phyloP scores from a whole-genome alignment of 257 asterid species.

The Ilex aquifolium region DNA sequence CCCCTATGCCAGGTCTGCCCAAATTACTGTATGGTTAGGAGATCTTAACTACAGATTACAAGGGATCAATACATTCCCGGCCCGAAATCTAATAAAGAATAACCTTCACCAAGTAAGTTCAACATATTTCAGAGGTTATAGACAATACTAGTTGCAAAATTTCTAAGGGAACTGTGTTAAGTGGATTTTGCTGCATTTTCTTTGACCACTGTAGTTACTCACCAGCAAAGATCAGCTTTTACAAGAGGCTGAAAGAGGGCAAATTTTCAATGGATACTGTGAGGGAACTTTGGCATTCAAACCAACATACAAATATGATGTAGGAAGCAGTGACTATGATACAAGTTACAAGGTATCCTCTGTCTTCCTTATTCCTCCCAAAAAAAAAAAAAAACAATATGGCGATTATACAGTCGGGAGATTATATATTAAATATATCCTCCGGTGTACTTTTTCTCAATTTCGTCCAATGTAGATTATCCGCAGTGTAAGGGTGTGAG shows the following conservation, averaged over 20 bases:
- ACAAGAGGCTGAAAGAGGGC: constrained; percentile 73
- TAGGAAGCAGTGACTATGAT: constrained; percentile 61
- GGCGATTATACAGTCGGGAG: too few species aligned
- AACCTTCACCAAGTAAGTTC: constrained; percentile 43
- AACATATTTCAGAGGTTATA: not conserved
- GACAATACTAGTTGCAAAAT: not conserved
- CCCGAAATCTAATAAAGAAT: constrained; percentile 41
- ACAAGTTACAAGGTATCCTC: constrained; percentile 57
- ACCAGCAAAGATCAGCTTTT: constrained; percentile 52
- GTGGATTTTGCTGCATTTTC: not conserved
- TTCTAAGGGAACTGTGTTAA: too few species aligned
- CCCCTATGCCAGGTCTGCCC: constrained; percentile 38
- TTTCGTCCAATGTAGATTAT: too few species aligned
- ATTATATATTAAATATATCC: too few species aligned
- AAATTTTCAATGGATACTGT: constrained; percentile 51
- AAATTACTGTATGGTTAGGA: constrained; percentile 64
- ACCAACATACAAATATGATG: constrained; percentile 59
- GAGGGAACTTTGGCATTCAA: constrained; percentile 64
- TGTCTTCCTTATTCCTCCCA: not conserved
- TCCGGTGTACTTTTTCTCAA: too few species aligned
- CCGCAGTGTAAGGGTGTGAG: too few species aligned
- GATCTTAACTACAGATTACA: constrained; percentile 64
- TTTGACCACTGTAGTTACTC: constrained; percentile 26
- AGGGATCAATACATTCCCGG: constrained; percentile 51
- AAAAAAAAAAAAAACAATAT: too few species aligned